These are phyloP conservation scores for Lumnitzera racemosa DNA, from an alignment of 345 rosid species.

Conservation along the genomic window DNA sequence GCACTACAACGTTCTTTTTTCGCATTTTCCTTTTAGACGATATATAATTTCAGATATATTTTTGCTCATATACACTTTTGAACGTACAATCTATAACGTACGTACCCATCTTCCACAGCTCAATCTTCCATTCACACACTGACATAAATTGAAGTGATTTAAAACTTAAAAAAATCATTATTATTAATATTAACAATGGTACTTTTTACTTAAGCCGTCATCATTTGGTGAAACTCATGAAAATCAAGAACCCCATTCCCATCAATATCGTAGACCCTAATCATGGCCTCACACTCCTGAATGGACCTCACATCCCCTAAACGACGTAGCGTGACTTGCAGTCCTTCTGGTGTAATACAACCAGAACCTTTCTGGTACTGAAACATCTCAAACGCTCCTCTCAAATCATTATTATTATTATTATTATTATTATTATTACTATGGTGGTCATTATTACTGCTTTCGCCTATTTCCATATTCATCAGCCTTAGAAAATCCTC, in stretches of 20 bases:
- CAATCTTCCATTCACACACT: no score
- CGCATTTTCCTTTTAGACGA: no score
- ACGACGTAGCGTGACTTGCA: slow-evolving; percentile 66
- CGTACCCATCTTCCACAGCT: no score
- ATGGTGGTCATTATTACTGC: not conserved
- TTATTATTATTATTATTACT: not conserved
- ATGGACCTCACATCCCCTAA: slow-evolving; percentile 58
- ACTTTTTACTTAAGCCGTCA: slow-evolving; percentile 18
- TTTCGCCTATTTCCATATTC: slow-evolving; percentile 27
- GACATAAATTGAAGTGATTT: no score
- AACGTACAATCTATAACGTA: no score
- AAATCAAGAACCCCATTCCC: slow-evolving; percentile 85
- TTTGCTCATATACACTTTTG: no score
- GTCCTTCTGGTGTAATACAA: slow-evolving; percentile 61
- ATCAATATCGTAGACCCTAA: slow-evolving; percentile 61
- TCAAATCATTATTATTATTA: slow-evolving; percentile 40
- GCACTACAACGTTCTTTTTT: no score
- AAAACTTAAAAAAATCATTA: no score
- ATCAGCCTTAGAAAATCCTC: slow-evolving; percentile 57
- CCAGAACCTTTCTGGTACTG: slow-evolving; percentile 77
- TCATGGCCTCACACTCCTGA: slow-evolving; percentile 79
- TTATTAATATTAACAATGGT: no score
- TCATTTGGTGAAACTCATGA: slow-evolving; percentile 79
- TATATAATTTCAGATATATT: no score
- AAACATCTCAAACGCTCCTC: slow-evolving; percentile 78